Base-by-base conservation (phyloP, 768 basidiomycete species). In the Collybia sordida region DNA sequence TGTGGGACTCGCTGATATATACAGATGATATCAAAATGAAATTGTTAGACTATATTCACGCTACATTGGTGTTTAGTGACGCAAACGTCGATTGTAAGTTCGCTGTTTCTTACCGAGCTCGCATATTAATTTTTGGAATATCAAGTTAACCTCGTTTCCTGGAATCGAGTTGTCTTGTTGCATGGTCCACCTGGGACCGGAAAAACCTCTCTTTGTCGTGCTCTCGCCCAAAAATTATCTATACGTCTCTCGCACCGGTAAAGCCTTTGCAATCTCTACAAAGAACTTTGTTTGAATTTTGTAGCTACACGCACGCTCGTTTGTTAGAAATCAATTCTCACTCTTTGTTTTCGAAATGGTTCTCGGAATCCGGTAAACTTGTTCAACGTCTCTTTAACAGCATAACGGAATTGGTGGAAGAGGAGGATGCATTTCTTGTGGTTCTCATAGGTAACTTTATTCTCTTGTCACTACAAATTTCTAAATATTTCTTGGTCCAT, bases 111-210 rank as follows among this genome's bases (percentile, higher is more conserved):
- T 14, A 11, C 35, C 36, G 25, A 22, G 17, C 25, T 27, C 23
- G 1, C 11, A 22, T 45, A 40, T 51, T 50, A 34, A 41, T 35
- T 42, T 17, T 48, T 46, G 45, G 60, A 19, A 34, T 35, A 27
- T 28, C n/a, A 43, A 91, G 90, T 84, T 68, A 96, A 98, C 61
- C 77, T 98, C 31, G 84, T 98, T 9, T 86, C 92, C 0, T 98
- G 95, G 94, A 98, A 98, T 62, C 84, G 96, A 2, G 87, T 99
- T 12, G 90, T 98, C 1, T 72, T 99, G 6, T 74, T 99, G 12
- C 95, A 98, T 63, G 97, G 97, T 0, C 97, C 97, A 19, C 97
- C 97, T 1, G 97, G 97, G 0, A 98, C 97, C 1, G 96, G 97
- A 11, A 98, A 99, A 72, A 98, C 97, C 0, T 93, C 91, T 1